phyloP scores from a whole-genome alignment of 2,329 filamentous ascomycete species.

The Sporothrix luriei region DNA sequence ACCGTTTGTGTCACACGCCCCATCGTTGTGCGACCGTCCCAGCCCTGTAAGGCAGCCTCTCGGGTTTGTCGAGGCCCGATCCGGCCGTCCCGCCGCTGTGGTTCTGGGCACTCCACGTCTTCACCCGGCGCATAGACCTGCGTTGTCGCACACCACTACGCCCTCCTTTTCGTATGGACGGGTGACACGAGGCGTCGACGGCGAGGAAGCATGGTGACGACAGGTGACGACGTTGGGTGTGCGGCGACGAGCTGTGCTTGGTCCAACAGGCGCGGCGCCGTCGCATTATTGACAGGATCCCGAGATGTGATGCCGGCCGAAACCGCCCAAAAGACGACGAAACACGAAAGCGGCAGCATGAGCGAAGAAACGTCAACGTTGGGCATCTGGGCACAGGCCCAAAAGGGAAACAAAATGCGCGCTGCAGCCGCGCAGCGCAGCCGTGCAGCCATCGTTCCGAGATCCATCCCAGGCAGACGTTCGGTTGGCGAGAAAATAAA shows the following conservation, averaged over 20 bases:
- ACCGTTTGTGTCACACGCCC: background rate
- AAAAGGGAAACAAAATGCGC: slow-evolving; percentile 26
- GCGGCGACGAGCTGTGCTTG: slow-evolving; percentile 18
- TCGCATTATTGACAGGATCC: slow-evolving; percentile 8
- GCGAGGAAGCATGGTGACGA: background rate
- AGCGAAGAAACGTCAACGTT: background rate
- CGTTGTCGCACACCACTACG: background rate
- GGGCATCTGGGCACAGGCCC: slow-evolving; percentile 15
- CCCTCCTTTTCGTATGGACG: background rate
- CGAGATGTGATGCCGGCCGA: slow-evolving; percentile 15
- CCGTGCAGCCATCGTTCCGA: background rate
- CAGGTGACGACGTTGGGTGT: slow-evolving; percentile 2
- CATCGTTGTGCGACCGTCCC: slow-evolving; percentile 17
- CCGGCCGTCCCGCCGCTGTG: slow-evolving; percentile 15
- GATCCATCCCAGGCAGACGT: no score
- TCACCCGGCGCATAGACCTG: background rate
- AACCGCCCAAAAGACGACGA: background rate
- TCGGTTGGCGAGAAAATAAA: no score
- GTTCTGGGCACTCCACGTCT: background rate
- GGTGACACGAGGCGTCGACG: slow-evolving; percentile 6
- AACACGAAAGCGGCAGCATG: background rate
- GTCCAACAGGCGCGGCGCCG: slow-evolving; percentile 20
- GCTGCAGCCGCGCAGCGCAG: slow-evolving; percentile 16
- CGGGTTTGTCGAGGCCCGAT: background rate
- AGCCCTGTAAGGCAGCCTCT: slow-evolving; percentile 7